Conservation (phyloP, 2,329 filamentous ascomycete genomes). For the Apiospora rasikravindrae region DNA sequence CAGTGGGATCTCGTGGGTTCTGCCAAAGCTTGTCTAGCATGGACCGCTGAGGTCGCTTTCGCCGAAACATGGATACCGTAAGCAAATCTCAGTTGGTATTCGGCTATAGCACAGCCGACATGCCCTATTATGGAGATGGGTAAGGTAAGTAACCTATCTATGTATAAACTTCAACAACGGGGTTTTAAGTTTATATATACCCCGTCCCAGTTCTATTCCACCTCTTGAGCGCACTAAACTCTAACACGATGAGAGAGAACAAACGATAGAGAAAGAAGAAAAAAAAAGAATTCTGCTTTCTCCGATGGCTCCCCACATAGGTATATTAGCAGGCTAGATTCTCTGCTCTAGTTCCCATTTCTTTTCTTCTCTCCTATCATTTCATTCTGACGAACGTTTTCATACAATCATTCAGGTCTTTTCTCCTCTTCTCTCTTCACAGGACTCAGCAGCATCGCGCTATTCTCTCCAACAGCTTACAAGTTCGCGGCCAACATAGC, state of each 20-base stretch:
- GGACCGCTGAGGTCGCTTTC: not conserved
- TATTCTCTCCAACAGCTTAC: not conserved
- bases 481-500: not conserved
- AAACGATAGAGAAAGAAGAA: not conserved
- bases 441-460: not conserved
- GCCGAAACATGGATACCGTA: not conserved
- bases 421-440: not conserved
- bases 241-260: not conserved
- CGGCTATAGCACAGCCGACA: not conserved
- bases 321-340: not conserved
- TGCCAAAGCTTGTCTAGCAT: not conserved
- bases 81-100: not conserved
- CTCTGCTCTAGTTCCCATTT: too few species aligned
- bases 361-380: too few species aligned
- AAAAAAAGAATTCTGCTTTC: not conserved
- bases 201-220: not conserved
- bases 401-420: not conserved
- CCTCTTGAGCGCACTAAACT: not conserved
- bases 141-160: not conserved
- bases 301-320: not conserved
- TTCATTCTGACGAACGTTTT: too few species aligned
- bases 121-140: not conserved
- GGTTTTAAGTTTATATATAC: not conserved
- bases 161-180: not conserved
- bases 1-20: not conserved